These are phyloP conservation scores for Dactylis glomerata DNA, from an alignment of 176 grass and related monocot species.

Conservation along the genomic window DNA sequence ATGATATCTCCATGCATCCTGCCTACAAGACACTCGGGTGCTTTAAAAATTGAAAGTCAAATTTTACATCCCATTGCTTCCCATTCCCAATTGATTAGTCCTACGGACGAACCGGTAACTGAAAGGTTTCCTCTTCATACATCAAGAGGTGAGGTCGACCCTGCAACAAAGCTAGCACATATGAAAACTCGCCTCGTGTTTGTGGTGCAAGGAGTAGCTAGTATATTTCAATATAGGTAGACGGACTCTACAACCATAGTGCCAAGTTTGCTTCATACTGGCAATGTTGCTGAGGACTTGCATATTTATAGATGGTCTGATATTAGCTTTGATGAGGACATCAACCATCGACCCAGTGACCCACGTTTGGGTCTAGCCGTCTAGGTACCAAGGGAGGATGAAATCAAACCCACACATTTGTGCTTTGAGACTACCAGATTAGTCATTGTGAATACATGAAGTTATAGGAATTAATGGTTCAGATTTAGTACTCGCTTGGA, in stretches of 20 bases:
- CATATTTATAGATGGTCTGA: not conserved
- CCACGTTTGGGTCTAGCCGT: no score
- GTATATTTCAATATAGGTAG: not conserved
- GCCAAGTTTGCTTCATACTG: not conserved
- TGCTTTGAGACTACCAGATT: no score
- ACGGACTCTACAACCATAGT: not conserved
- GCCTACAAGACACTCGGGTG: no score
- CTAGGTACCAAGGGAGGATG: no score
- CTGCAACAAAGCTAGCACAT: not conserved
- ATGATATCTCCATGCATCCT: no score
- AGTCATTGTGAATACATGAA: no score
- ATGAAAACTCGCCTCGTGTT: not conserved
- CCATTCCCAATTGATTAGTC: no score
- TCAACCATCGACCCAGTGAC: not conserved
- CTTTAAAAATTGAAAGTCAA: no score
- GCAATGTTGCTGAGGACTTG: not conserved
- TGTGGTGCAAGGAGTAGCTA: not conserved
- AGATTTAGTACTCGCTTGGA: no score
- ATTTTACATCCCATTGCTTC: no score
- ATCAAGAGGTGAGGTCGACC: not conserved
- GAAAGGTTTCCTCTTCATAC: not conserved
- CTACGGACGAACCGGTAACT: not conserved
- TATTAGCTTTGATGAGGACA: not conserved
- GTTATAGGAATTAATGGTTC: no score
- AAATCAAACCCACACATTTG: no score